A percentile compares a stretch with the other conserved stretches of the same genome.
phyloP scores from a whole-genome alignment of 2,329 filamentous ascomycete genomes.

The Apiospora hydei region DNA sequence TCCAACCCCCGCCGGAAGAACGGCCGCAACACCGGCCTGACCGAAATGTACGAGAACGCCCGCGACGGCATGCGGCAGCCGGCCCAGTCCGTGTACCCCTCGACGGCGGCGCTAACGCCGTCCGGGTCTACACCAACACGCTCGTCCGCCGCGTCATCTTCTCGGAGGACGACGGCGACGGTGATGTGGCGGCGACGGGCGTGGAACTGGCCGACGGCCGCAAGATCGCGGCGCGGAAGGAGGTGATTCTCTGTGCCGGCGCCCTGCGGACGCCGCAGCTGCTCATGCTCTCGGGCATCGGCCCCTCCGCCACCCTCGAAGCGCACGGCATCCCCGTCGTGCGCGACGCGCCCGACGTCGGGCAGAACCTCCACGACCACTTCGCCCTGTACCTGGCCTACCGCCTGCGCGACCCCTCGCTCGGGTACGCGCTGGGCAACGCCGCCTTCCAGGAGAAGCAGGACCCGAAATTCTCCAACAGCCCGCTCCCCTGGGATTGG shows the following conservation, averaged over 20 bases:
- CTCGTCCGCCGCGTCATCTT: conserved; percentile 27
- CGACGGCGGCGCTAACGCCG: conserved; percentile 22
- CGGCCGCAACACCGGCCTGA: conserved; percentile 42
- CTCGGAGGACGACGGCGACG: neutral
- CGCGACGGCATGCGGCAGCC: conserved; percentile 33
- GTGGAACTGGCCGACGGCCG: conserved; percentile 46
- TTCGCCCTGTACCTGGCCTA: conserved; percentile 28
- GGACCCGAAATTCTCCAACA: conserved; percentile 34
- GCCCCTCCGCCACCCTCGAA: conserved; percentile 36
- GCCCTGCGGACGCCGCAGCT: conserved; percentile 43
- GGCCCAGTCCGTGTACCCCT: conserved; percentile 34
- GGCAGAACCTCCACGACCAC: conserved; percentile 36
- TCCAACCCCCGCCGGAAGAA: conserved; percentile 40
- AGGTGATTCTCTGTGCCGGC: conserved; percentile 44
- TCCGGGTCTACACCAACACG: conserved; percentile 32
- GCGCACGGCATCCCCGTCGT: conserved; percentile 43
- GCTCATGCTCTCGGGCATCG: conserved; percentile 45
- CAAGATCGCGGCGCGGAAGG: conserved; percentile 37
- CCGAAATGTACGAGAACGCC: conserved; percentile 40
- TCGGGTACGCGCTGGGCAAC: conserved; percentile 37
- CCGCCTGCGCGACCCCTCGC: conserved; percentile 36
- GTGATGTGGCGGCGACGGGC: conserved; percentile 43
- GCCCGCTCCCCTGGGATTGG: conserved; percentile 37
- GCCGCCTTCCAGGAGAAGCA: conserved; percentile 24
- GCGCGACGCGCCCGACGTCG: conserved; percentile 38